Conservation (phyloP, 495 filamentous ascomycete genomes). For the Chaetomidium leptoderma region DNA sequence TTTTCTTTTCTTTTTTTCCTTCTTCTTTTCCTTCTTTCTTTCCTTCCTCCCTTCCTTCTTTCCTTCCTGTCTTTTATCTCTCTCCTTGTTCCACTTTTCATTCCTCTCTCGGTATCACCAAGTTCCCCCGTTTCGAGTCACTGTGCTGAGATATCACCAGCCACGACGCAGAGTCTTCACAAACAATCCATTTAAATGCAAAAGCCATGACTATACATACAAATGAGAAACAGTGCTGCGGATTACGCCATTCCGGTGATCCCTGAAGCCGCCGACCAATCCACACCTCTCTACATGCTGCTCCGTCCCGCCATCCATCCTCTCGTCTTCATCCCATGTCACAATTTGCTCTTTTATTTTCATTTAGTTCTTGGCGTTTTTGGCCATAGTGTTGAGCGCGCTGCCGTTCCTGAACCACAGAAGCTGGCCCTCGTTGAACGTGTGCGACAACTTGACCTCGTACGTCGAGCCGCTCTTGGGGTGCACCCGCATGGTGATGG, state of each 20-base stretch:
- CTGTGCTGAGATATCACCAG: too few species aligned
- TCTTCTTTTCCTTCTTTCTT: too few species aligned
- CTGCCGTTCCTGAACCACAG: slow-evolving; percentile 98
- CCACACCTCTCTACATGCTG: slow-evolving; percentile 13
- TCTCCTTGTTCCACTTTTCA: too few species aligned
- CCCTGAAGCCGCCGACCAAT: slow-evolving; percentile 28
- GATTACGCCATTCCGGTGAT: slow-evolving; percentile 33
- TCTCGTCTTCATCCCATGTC: slow-evolving; percentile 19
- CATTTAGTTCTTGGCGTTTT: slow-evolving; percentile 41
- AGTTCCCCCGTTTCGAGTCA: too few species aligned
- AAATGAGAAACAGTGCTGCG: slow-evolving; percentile 29
- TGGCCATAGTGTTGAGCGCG: slow-evolving; percentile 97
- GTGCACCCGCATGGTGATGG: slow-evolving; percentile 86
- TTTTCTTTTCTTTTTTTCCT: too few species aligned
- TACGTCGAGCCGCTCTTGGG: slow-evolving; percentile 73
- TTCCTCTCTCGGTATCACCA: too few species aligned
- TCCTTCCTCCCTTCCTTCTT: too few species aligned
- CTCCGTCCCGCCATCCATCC: slow-evolving; percentile 16
- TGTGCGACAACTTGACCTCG: slow-evolving; percentile 83
- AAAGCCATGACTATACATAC: slow-evolving; percentile 36
- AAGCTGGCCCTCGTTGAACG: slow-evolving; percentile 95
- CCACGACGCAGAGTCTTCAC: neutral
- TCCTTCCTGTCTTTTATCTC: too few species aligned
- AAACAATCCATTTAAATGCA: slow-evolving; percentile 33
- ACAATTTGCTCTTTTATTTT: slow-evolving; percentile 22